Evolutionary conservation across 805 yeast species (phyloP).

Genomic region (Monosporozyma aerobia): DNA sequence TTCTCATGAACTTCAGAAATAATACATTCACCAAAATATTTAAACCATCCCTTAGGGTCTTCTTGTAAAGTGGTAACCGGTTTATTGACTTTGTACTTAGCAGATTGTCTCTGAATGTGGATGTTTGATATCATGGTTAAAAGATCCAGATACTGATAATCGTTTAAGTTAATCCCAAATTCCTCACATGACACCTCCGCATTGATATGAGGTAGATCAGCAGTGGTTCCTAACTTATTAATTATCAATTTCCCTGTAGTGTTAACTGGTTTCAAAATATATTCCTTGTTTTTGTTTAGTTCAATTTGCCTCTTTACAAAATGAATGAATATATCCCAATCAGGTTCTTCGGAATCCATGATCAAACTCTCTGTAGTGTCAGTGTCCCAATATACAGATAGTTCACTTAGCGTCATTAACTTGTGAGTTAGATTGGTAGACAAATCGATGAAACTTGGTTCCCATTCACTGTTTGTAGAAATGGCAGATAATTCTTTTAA

Average conservation of each 20-base stretch:
- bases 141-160: constrained; percentile 74
- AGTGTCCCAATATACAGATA: constrained; percentile 81
- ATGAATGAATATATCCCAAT: not conserved
- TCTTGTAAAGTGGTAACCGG: constrained; percentile 48
- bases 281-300: not conserved
- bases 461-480: constrained; percentile 79
- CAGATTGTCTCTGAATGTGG: constrained; percentile 71
- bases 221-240: constrained; percentile 70
- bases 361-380: constrained; percentile 31
- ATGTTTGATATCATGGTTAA: constrained; percentile 74
- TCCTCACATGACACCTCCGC: constrained; percentile 78
- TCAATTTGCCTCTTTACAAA: not conserved
- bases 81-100: constrained; percentile 59
- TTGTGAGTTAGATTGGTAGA: constrained; percentile 62
- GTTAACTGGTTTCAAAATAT: constrained; percentile 72
- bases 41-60: constrained; percentile 73
- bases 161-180: constrained; percentile 77
- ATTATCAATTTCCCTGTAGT: constrained; percentile 78
- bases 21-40: constrained; percentile 70
- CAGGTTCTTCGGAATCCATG: not conserved
- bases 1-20: constrained; percentile 71
- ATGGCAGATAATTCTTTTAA: constrained; percentile 83
- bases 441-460: constrained; percentile 72
- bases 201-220: constrained; percentile 55
- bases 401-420: constrained; percentile 59